These are phyloP conservation scores for Discostella stelligeroides DNA, from an alignment of 108 stramenopile species.

Conservation along the genomic window DNA sequence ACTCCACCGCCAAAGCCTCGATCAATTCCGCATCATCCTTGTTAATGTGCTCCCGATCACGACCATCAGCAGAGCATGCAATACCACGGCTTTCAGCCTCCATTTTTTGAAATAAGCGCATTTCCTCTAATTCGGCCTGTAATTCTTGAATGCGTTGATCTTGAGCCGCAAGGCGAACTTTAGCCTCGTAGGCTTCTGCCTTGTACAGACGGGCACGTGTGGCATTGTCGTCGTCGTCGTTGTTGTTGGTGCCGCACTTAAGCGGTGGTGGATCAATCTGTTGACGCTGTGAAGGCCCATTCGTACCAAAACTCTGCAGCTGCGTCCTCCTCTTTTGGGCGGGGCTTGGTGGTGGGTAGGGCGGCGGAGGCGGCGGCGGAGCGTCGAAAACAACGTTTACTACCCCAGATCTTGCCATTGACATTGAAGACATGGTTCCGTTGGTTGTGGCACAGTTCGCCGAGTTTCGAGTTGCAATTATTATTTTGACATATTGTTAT, in stretches of 20 bases:
- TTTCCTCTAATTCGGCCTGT: slow-evolving; percentile 32
- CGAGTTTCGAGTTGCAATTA: too few species aligned
- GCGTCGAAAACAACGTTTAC: too few species aligned
- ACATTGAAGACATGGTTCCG: too few species aligned
- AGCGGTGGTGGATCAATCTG: too few species aligned
- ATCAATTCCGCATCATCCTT: slow-evolving; percentile 32
- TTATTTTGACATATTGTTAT: too few species aligned
- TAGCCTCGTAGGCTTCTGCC: slow-evolving; percentile 41
- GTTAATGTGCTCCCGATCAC: background rate
- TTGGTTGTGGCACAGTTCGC: too few species aligned
- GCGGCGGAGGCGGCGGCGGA: too few species aligned
- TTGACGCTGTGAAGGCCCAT: too few species aligned
- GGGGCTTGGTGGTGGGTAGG: too few species aligned
- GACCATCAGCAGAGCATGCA: background rate
- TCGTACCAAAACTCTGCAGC: too few species aligned
- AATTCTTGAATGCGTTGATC: slow-evolving; percentile 31
- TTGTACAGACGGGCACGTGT: slow-evolving; percentile 26
- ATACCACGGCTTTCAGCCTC: background rate
- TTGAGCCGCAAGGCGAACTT: slow-evolving; percentile 31
- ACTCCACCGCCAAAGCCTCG: slow-evolving; percentile 33
- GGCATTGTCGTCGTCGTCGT: background rate
- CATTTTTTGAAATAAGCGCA: slow-evolving; percentile 12
- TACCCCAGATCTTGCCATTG: too few species aligned
- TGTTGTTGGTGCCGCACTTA: slow-evolving; percentile 5
- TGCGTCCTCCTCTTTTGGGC: too few species aligned